Base-by-base conservation (phyloP, 73 alveolate genomes). In the Stentor roeselii region DNA sequence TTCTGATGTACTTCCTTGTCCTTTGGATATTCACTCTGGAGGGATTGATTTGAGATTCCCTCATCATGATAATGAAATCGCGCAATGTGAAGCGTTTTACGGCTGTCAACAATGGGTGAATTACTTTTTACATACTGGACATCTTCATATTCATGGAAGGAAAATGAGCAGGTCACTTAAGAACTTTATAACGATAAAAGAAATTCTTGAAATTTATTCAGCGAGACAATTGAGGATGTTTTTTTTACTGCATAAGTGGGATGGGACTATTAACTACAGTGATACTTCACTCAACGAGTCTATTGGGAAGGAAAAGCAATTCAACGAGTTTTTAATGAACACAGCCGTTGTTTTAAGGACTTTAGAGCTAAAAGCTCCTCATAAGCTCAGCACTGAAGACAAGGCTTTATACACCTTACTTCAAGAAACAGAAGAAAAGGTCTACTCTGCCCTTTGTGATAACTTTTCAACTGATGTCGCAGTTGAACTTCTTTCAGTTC, bases 111-210 rank as follows among this genome's bases (percentile, higher is more conserved):
- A 98, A 92, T 98, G 99, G 99, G 97, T 98, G 75, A 97, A 98
- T 88, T 97, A 98, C 87, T 98, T 98, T 86, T 83, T 97, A 75
- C 99, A 98, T 84, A 92, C 98, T 11, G 99, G 99, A n/a, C 99
- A 98, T 91, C 90, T 98, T 78, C 97, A 98, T 88, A 98, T 98
- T 38, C 98, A 98, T 75, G 97, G 98, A 32, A 89, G 90, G 84
- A 98, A 98, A 90, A 98, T 98, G 99, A 88, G 99, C 1, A 97
- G 97, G 87, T 88, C 98, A 67, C 93, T 97, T 82, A 98, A 98
- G 95, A 98, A 98, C 87, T 98, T 98, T 90, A 96, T 95, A 82
- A 97, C 99, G 38, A 96, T 97, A 39, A 93, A 95, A 36, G 96
- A 96, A 61, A 85, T 95, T 59, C 88, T 94, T 4, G 85, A 87